Base-by-base conservation (phyloP, 2,329 filamentous ascomycete genomes). In the Canariomyces notabilis region DNA sequence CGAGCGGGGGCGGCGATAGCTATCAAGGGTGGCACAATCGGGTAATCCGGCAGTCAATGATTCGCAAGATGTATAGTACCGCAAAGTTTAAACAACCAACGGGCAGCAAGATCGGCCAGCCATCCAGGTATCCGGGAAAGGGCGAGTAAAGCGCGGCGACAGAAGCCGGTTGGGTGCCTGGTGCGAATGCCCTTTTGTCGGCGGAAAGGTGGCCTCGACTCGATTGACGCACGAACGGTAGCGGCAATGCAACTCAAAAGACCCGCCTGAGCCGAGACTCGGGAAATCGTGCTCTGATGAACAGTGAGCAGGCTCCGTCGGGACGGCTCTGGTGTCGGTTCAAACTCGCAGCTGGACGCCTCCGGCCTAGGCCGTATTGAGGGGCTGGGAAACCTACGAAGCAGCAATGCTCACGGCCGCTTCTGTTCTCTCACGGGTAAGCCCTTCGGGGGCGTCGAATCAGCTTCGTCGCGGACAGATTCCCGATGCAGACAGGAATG, bases 41-140 rank as follows among this genome's bases (percentile, higher is more conserved):
- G 45, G 35, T 38, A 51, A 41, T 52, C 42, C 20, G 42, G 43
- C 43, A 37, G 41, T 48, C 49, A 18, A 29, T 29, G 8, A 29
- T 9, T 29, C 8, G 26, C n/a, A n/a, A n/a, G n/a, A n/a, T n/a
- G n/a, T n/a, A n/a, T n/a, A n/a, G n/a, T n/a, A n/a, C n/a, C n/a
- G n/a, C n/a, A n/a, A n/a, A n/a, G n/a, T n/a, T n/a, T n/a, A n/a
- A n/a, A n/a, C n/a, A n/a, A n/a, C n/a, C n/a, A n/a, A n/a, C n/a
- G n/a, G n/a, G n/a, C n/a, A n/a, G n/a, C n/a, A 12, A 11, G 26
- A 9, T 12, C 8, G 26, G 9, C 26, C 8, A 12, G 8, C 8
- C 26, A 12, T 29, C n/a, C n/a, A 29, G 26, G 26, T 29, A 29
- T 8, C 26, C 33, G 38, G 15, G 6, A 18, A 20, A 20, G 15